Evolutionary conservation across 306 rosid species (phyloP), one percentile per base, ranked within the genome.

Genomic region (Purshia tridentata): DNA sequence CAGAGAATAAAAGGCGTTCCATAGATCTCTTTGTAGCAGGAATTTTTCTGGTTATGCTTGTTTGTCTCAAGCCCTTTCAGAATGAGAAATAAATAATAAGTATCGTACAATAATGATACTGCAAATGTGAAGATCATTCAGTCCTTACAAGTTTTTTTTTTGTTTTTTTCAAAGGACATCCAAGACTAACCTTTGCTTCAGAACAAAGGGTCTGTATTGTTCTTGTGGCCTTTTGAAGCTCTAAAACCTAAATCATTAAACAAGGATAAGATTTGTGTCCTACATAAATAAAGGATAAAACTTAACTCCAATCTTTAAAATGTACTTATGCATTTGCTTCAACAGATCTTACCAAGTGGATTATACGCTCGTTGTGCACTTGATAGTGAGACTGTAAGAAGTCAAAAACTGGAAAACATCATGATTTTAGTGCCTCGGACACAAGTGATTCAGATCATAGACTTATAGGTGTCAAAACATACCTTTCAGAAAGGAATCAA

Each of bases 201-300:
- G 85, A 81, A 57, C 85, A 81, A 48, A 81, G 73, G 64, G 85
- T 69, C 64, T 81, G 85, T 53, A 81, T 77, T 62, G 73, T 81
- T 73, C 85, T 77, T 72, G 85, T 81, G 72, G 85, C 82, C 67
- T 72, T 81, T 46, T 81, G 85, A 69, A 81, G 82, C 73, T 81
- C 79, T 63, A 63, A 48, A 65, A 81, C 79, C 85, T 81, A 19
- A 77, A 41, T 72, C 45, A 54, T 35, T 8, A 71, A 15, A 46
- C 5, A 50, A 44, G 59, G 48, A 52, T 10, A 69, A 16, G 6
- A 49, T 2, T 35, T 16, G 14, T 8, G 39, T 52, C 56, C 9
- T 0, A 6, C 19, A 69, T 18, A 39, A 69, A 5, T 2, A 15
- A 42, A 59, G 12, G 64, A 20, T 50, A 41, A 58, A 53, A 18